Evolutionary conservation across 192 early-diverging fungal genomes (phyloP).

Genomic region (Allomyces arbusculus): DNA sequence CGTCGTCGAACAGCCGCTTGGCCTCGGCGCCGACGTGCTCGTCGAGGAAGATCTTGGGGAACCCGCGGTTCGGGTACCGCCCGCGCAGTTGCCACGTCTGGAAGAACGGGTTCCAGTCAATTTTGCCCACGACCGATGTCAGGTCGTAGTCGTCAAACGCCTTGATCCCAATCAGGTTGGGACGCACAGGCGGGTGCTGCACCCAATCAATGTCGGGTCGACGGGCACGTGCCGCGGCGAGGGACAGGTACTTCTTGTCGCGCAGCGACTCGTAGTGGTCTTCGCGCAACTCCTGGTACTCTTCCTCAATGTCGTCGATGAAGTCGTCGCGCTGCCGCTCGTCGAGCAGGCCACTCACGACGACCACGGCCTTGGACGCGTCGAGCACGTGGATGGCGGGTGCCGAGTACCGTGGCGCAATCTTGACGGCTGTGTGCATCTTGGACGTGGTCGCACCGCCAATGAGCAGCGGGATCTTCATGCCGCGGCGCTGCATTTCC

Average conservation of each 20-base stretch:
- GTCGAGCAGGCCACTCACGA: constrained; percentile 73
- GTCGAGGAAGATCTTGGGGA: constrained; percentile 93
- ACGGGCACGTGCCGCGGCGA: constrained; percentile 48
- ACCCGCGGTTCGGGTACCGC: constrained; percentile 90
- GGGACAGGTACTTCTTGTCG: constrained; percentile 53
- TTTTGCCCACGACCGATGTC: constrained; percentile 50
- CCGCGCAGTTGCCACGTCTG: constrained; percentile 93
- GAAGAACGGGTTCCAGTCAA: constrained; percentile 99
- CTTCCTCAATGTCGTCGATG: constrained; percentile 68
- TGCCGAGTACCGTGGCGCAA: constrained; percentile 62
- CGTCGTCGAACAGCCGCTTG: constrained; percentile 72
- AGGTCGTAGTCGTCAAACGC: constrained; percentile 59
- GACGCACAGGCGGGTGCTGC: constrained; percentile 39
- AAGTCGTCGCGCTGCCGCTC: constrained; percentile 59
- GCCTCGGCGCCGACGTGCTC: constrained; percentile 81
- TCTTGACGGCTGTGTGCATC: constrained; percentile 93
- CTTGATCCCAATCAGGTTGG: constrained; percentile 62
- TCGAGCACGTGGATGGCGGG: constrained; percentile 77
- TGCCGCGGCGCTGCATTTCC: constrained; percentile 67
- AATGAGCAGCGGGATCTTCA: constrained; percentile 78
- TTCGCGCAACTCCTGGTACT: constrained; percentile 82
- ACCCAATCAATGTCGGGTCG: constrained; percentile 53
- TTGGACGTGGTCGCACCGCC: constrained; percentile 91
- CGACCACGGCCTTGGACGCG: constrained; percentile 77
- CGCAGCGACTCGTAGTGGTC: constrained; percentile 85